Evolutionary conservation across 2,329 filamentous ascomycete species (phyloP).

Genomic region (Fusarium falciforme): DNA sequence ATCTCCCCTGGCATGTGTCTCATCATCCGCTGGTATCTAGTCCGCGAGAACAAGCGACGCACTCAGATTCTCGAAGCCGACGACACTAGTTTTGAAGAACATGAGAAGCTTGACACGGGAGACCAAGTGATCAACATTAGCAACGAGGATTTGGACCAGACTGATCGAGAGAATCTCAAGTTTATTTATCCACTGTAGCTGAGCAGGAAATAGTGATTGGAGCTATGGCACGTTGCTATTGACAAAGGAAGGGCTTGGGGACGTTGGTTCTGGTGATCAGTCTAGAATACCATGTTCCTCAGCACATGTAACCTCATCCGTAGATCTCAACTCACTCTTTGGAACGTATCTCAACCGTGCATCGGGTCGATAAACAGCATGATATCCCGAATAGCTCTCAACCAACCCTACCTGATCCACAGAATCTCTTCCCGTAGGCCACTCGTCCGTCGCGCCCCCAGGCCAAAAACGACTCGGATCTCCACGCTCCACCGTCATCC

Average conservation of each 20-base stretch:
- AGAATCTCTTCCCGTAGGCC: not conserved
- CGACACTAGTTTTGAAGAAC: not conserved
- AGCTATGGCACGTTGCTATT: not conserved
- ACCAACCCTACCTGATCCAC: not conserved
- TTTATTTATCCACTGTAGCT: not conserved
- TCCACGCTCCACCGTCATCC: not conserved
- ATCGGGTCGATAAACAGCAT: not conserved
- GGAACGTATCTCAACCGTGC: not conserved
- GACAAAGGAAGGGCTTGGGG: not conserved
- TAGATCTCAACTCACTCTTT: not conserved
- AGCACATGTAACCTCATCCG: not conserved
- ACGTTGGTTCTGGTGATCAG: not conserved
- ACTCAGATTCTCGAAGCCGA: not conserved
- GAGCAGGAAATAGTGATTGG: not conserved
- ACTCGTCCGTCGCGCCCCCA: not conserved
- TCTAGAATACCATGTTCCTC: not conserved
- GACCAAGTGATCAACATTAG: not conserved
- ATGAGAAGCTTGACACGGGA: not conserved
- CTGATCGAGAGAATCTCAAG: not conserved
- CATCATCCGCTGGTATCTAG: not conserved
- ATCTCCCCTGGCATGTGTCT: not conserved
- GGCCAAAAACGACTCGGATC: not conserved
- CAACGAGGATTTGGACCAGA: not conserved
- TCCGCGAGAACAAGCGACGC: not conserved
- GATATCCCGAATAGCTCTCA: not conserved